These are phyloP conservation scores for Plasmodium chabaudi DNA, from an alignment of 169 alveolate genomes.

Conservation along the genomic window DNA sequence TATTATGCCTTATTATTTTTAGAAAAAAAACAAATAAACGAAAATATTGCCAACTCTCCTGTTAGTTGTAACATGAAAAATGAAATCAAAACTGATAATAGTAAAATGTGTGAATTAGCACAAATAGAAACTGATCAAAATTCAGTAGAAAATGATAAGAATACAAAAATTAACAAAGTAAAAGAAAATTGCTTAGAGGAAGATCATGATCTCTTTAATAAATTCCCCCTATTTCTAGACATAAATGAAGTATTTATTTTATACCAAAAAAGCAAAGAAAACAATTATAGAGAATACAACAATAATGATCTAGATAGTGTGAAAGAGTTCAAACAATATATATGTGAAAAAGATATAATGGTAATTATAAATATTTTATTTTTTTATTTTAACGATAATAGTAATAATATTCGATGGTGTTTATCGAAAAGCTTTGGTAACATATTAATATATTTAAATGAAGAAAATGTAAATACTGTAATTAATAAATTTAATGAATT, in stretches of 20 bases:
- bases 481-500: constrained; percentile 28
- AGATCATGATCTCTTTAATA: constrained; percentile 21
- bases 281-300: background rate
- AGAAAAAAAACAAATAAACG: constrained; percentile 5
- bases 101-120: background rate
- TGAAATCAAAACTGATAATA: background rate
- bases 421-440: constrained; percentile 66
- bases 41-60: background rate
- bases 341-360: constrained; percentile 46
- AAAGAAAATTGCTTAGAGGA: background rate
- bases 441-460: constrained; percentile 31
- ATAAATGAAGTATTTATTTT: constrained; percentile 48
- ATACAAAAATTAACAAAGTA: background rate
- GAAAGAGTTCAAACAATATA: constrained; percentile 15
- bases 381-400: constrained; percentile 58
- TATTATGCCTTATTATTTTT: constrained; percentile 54
- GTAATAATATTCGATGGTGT: constrained; percentile 56
- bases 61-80: background rate
- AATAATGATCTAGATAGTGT: constrained; percentile 2
- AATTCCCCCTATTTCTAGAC: constrained; percentile 34
- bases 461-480: constrained; percentile 3
- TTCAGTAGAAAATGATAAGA: too few relatives aligned
- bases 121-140: background rate
- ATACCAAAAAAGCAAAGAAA: constrained; percentile 16
- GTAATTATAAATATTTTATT: constrained; percentile 25